phyloP scores from a whole-genome alignment of 192 early-diverging fungal species.

The Diversispora eburnea region DNA sequence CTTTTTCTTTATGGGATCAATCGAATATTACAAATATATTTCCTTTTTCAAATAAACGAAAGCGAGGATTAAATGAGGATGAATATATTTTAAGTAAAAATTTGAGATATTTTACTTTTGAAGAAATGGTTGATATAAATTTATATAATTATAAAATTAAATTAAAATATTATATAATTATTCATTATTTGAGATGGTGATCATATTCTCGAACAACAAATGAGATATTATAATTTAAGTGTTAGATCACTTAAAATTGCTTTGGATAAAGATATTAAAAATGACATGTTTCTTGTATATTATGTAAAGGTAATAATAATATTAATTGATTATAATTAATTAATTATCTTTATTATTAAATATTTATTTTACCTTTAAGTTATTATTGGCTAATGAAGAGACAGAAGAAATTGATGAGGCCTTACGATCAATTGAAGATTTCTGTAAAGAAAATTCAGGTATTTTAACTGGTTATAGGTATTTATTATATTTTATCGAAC shows the following conservation, averaged over 20 bases:
- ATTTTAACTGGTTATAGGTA: constrained; percentile 4
- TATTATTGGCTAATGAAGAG: neutral
- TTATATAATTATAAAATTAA: too few species aligned
- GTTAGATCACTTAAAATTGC: neutral
- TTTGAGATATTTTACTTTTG: too few species aligned
- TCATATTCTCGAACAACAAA: neutral
- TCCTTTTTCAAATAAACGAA: neutral
- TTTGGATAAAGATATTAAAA: constrained; percentile 14
- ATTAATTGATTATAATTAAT: neutral
- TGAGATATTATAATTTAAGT: constrained; percentile 3
- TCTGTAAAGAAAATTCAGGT: neutral
- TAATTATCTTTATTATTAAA: neutral
- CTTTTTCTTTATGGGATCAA: constrained; percentile 12
- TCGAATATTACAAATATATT: neutral
- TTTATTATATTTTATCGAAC: neutral
- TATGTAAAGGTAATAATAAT: constrained; percentile 14
- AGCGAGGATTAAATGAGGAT: neutral
- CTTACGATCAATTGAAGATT: neutral
- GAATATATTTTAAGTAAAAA: neutral
- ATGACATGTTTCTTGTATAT: constrained; percentile 16
- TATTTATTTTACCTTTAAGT: neutral
- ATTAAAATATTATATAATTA: neutral
- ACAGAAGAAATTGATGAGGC: constrained; percentile 1
- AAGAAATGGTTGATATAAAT: too few species aligned
- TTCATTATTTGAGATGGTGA: neutral